A percentile compares a stretch with the other conserved stretches of the same genome.
Conservation (phyloP, 225 moss, liverwort and hornwort species). For the Physcomitrellopsis africana region DNA sequence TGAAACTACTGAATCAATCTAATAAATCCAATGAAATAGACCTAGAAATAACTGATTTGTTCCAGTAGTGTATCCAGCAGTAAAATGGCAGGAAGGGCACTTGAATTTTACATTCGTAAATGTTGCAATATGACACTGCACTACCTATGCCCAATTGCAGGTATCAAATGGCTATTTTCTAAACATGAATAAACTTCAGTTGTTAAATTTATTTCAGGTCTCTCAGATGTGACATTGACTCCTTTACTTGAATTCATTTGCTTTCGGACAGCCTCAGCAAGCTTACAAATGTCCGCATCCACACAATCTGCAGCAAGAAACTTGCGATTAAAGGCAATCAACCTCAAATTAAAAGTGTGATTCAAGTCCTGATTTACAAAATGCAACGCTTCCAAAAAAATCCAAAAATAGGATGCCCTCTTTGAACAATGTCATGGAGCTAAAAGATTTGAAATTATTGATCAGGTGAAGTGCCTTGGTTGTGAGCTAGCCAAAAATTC, state of each 20-base stretch:
- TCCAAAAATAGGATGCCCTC: background rate
- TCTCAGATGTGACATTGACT: background rate
- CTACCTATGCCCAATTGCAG: slow-evolving; percentile 32
- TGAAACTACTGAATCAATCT: no score
- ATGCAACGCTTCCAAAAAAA: slow-evolving; percentile 19
- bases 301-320: slow-evolving; percentile 55
- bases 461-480: background rate
- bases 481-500: background rate
- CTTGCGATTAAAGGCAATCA: background rate
- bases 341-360: background rate
- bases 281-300: slow-evolving; percentile 62
- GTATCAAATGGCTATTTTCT: slow-evolving; percentile 23
- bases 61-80: slow-evolving; percentile 3
- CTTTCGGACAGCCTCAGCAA: slow-evolving; percentile 76
- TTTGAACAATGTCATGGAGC: background rate
- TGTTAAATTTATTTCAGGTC: slow-evolving; percentile 14
- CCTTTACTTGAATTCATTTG: slow-evolving; percentile 30
- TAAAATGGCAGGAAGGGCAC: background rate
- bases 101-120: background rate
- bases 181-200: slow-evolving; percentile 1
- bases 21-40: slow-evolving; percentile 13
- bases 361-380: background rate
- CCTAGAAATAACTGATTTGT: slow-evolving; percentile 11
- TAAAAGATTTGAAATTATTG: background rate
- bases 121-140: slow-evolving; percentile 8